Percentiles rank a stretch among this genome's conserved stretches.
These are phyloP conservation scores for Calvatia gigantea DNA, from an alignment of 768 basidiomycete genomes.

Conservation along the genomic window DNA sequence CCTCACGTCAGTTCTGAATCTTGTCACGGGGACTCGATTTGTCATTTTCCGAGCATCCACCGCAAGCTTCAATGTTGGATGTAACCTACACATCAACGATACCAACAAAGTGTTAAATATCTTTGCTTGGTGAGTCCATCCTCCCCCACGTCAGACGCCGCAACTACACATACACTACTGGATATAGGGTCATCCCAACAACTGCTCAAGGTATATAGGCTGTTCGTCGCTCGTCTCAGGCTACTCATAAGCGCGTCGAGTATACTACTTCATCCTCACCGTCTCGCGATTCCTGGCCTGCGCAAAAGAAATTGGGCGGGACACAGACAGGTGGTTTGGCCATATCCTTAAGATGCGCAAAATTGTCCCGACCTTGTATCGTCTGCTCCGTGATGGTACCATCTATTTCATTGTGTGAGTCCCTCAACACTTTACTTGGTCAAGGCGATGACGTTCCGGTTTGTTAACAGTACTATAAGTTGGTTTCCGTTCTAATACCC, in stretches of 20 bases:
- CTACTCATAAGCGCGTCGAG: neutral
- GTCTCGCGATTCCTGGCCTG: neutral
- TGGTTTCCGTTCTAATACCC: neutral
- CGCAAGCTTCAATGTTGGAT: neutral
- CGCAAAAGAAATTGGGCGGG: neutral
- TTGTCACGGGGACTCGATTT: neutral
- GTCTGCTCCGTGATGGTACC: neutral
- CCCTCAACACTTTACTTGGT: neutral
- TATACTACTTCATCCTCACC: neutral
- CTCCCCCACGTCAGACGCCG: too few relatives aligned
- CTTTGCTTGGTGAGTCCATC: neutral
- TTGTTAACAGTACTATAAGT: neutral
- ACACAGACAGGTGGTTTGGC: neutral
- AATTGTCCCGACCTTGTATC: neutral
- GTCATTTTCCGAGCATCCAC: neutral
- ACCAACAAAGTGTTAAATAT: neutral
- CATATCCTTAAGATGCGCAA: neutral
- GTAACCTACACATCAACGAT: neutral
- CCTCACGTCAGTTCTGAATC: neutral
- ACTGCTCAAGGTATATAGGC: neutral
- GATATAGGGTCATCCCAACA: neutral
- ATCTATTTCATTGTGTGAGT: conserved; percentile 2
- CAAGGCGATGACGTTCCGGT: neutral
- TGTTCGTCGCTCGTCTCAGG: too few relatives aligned
- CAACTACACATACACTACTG: neutral